phyloP scores from a whole-genome alignment of 192 early-diverging fungal genomes.

The Mortierella alpina region DNA sequence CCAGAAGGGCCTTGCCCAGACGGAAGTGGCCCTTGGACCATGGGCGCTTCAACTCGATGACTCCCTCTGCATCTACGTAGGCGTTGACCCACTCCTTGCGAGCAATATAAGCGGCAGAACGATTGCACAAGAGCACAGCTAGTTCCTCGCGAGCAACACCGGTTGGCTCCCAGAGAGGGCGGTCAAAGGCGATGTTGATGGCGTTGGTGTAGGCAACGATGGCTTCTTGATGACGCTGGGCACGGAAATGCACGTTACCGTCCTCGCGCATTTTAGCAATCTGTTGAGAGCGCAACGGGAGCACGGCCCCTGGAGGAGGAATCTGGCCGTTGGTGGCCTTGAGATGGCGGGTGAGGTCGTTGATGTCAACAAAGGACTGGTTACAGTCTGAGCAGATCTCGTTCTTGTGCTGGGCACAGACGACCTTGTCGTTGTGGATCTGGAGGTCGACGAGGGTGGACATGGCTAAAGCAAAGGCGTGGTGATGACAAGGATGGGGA shows the following conservation, averaged over 20 bases:
- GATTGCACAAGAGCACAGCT: slow-evolving; percentile 71
- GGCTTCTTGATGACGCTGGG: slow-evolving; percentile 84
- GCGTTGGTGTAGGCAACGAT: slow-evolving; percentile 90
- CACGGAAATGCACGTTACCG: slow-evolving; percentile 90
- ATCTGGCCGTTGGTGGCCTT: slow-evolving; percentile 69
- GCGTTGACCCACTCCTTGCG: slow-evolving; percentile 75
- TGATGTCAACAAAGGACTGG: slow-evolving; percentile 71
- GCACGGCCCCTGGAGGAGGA: slow-evolving; percentile 72
- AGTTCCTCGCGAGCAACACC: slow-evolving; percentile 74
- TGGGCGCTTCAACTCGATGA: slow-evolving; percentile 72
- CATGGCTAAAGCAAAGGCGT: slow-evolving; percentile 23
- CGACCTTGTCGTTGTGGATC: slow-evolving; percentile 60
- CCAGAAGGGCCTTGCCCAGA: slow-evolving; percentile 87
- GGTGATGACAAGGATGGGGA: slow-evolving; percentile 1
- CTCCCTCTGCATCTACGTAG: slow-evolving; percentile 76
- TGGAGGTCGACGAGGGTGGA: slow-evolving; percentile 47
- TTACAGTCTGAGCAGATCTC: slow-evolving; percentile 73
- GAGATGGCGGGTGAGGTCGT: slow-evolving; percentile 72
- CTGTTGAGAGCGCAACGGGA: slow-evolving; percentile 65
- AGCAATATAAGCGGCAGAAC: slow-evolving; percentile 73
- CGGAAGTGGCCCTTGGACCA: slow-evolving; percentile 83
- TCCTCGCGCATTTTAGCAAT: slow-evolving; percentile 71
- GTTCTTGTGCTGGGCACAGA: slow-evolving; percentile 70
- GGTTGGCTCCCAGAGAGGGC: slow-evolving; percentile 81
- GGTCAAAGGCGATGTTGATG: slow-evolving; percentile 77